These are phyloP conservation scores for Penicillium parvum DNA, from an alignment of 495 filamentous ascomycete genomes.

Conservation along the genomic window DNA sequence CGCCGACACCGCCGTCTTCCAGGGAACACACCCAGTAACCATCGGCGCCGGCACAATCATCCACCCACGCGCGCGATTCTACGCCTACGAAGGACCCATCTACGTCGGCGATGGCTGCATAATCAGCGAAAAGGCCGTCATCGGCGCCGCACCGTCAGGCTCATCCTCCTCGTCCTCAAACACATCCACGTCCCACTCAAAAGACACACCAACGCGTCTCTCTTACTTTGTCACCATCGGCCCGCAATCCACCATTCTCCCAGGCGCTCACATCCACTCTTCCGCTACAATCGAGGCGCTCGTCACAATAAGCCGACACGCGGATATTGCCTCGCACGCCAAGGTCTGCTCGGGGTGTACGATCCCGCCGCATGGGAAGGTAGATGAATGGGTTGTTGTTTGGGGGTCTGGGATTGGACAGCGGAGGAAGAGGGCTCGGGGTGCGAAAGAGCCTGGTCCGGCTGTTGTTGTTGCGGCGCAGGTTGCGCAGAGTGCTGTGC, in stretches of 20 bases:
- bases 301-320: constrained; percentile 25
- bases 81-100: constrained; percentile 64
- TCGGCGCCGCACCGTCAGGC: constrained; percentile 46
- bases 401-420: constrained; percentile 38
- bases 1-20: constrained; percentile 68
- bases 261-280: constrained; percentile 37
- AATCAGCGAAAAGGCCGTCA: constrained; percentile 63
- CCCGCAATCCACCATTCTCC: constrained; percentile 26
- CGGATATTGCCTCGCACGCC: constrained; percentile 36
- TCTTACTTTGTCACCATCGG: constrained; percentile 36
- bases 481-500: constrained; percentile 17
- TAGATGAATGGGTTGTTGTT: constrained; percentile 43
- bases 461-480: constrained; percentile 20
- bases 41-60: constrained; percentile 71
- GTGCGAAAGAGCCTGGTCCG: constrained; percentile 18
- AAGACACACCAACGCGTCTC: constrained; percentile 25
- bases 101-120: constrained; percentile 70
- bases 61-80: constrained; percentile 72
- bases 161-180: constrained; percentile 9
- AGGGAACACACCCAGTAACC: constrained; percentile 66
- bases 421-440: constrained; percentile 28
- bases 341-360: constrained; percentile 40
- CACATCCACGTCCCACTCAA: constrained; percentile 3
- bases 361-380: constrained; percentile 19
- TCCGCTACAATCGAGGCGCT: constrained; percentile 33